phyloP scores from a whole-genome alignment of 352 stramenopile genomes.

The Globisporangium paroecandrum region DNA sequence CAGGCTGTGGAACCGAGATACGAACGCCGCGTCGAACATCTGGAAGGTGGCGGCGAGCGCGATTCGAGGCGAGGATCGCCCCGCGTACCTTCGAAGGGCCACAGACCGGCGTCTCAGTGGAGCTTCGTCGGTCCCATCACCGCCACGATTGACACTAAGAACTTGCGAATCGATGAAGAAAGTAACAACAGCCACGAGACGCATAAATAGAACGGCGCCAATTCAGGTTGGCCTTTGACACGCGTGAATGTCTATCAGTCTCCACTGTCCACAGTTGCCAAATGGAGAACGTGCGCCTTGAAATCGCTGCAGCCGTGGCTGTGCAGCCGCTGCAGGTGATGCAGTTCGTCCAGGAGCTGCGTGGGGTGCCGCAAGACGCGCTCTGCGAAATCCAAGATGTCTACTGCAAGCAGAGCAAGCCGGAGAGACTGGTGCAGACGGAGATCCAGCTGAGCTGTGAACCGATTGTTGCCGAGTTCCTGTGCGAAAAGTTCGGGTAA shows the following conservation, averaged over 20 bases:
- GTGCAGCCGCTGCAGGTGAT: conserved; percentile 33
- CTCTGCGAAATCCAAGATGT: conserved; percentile 48
- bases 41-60: too few relatives aligned
- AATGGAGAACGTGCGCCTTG: conserved; percentile 49
- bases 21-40: too few relatives aligned
- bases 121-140: too few relatives aligned
- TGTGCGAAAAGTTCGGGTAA: conserved; percentile 60
- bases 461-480: conserved; percentile 41
- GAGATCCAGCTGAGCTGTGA: conserved; percentile 45
- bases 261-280: not conserved
- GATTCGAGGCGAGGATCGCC: too few relatives aligned
- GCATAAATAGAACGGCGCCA: too few relatives aligned
- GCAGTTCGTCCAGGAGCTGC: conserved; percentile 48
- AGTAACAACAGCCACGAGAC: too few relatives aligned
- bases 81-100: too few relatives aligned
- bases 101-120: too few relatives aligned
- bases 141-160: too few relatives aligned
- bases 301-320: conserved; percentile 36
- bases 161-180: too few relatives aligned
- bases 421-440: conserved; percentile 4
- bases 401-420: conserved; percentile 1
- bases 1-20: too few relatives aligned
- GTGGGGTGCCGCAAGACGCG: conserved; percentile 35
- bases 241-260: not conserved
- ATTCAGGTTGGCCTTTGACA: not conserved